Conservation (phyloP, 2,329 filamentous ascomycete species). For the Helotiales sp. region DNA sequence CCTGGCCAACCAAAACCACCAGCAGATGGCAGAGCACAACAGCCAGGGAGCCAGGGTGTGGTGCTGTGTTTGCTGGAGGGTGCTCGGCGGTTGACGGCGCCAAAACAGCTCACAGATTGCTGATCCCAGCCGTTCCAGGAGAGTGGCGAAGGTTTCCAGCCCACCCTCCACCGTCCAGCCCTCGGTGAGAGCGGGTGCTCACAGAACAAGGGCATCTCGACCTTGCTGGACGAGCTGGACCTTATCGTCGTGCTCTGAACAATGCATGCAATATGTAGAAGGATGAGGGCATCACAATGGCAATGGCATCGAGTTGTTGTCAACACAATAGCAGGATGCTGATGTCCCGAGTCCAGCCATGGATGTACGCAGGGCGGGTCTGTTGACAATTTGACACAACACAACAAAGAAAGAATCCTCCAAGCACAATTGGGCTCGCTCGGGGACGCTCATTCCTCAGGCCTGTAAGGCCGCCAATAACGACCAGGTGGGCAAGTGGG, state of each 20-base stretch:
- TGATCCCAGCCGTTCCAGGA: conserved; percentile 16
- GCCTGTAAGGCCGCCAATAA: not conserved
- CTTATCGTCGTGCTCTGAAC: not conserved
- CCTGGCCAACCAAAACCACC: not conserved
- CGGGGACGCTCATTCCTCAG: not conserved
- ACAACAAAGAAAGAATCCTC: not conserved
- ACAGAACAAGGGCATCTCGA: not conserved
- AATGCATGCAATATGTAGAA: not conserved
- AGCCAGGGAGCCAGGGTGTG: too few relatives aligned
- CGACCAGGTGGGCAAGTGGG: too few relatives aligned
- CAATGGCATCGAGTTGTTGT: not conserved
- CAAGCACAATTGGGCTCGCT: too few relatives aligned
- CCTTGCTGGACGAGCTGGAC: not conserved
- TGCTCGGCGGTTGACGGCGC: conserved; percentile 19
- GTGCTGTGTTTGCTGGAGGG: conserved; percentile 7
- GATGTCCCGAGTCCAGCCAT: not conserved
- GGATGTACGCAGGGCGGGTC: too few relatives aligned
- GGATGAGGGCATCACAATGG: not conserved
- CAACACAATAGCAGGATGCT: not conserved
- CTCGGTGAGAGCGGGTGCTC: conserved; percentile 3
- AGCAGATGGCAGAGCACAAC: not conserved
- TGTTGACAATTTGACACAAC: not conserved
- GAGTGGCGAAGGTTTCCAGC: conserved; percentile 5
- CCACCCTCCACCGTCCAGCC: not conserved
- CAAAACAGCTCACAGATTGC: conserved; percentile 5